Evolutionary conservation across 2,329 filamentous ascomycete species (phyloP), one percentile per base, ranked within the genome.

Genomic region (Fusarium buxicola): DNA sequence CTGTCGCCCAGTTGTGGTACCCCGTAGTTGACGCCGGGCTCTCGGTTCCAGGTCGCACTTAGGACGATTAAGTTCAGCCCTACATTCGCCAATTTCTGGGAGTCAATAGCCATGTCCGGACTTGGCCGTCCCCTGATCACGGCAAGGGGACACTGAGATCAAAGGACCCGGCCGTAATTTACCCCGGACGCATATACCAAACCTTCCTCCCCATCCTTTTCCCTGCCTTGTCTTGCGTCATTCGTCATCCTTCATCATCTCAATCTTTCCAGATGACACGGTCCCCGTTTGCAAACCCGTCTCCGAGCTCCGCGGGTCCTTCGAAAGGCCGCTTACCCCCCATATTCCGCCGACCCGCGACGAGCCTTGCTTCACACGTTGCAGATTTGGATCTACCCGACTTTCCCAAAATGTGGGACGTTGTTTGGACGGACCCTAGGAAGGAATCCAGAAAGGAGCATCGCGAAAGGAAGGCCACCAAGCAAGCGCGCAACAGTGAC

Each of bases 331-430:
- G 55, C 15, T 34, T 58, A 8, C 38, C 21, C 25, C 38, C 55
- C n/a, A 50, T 55, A 21, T 30, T 64, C 11, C 50, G 57, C 34
- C 63, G 59, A 8, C 60, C 60, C 13, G 30, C 60, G 10, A 61
- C 45, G 2, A 56, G 49, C 15, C 34, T 58, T 9, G 47, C 52
- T 10, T 21, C 48, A 2, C 48, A 45, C 34, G 48, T 52, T 7
- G 18, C 58, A 7, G 57, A 58, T 2, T 28, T 60, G 8, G 51
- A 64, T 36, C 51, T 52, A 7, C 46, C 51, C 39, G 12, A 21
- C 50, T 43, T 43, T 7, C 15, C 30, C 21, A 68, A 44, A 15
- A 68, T 68, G 65, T 68, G 65, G 65, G 62, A 68, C 12, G 62
- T 61, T 28, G 59, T 45, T 15, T 68, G 65, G 65, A 59, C 43